Evolutionary conservation across 176 grass and related monocot species (phyloP).

Genomic region (Carex littledalei): DNA sequence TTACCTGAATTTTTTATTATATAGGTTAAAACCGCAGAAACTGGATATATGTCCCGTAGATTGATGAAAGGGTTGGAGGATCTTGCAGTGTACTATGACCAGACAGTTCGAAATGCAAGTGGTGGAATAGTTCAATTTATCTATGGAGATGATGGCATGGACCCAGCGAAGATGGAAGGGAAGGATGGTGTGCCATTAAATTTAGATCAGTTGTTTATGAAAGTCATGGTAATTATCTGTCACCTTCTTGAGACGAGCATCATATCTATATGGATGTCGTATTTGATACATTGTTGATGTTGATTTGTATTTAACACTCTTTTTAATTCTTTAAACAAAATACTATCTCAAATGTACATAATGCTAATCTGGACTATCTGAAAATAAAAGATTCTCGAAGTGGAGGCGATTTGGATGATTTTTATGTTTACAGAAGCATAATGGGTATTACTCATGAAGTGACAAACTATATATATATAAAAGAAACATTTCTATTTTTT

Average conservation of each 20-base stretch:
- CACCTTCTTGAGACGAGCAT: neutral
- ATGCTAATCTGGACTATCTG: neutral
- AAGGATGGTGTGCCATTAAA: conserved; percentile 80
- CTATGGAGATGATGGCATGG: conserved; percentile 99
- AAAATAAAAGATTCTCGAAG: neutral
- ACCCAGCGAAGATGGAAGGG: conserved; percentile 99
- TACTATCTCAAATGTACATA: neutral
- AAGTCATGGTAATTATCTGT: conserved; percentile 75
- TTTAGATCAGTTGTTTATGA: conserved; percentile 94
- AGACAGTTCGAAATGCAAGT: conserved; percentile 86
- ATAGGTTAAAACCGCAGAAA: conserved; percentile 99
- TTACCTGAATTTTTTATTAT: conserved; percentile 23
- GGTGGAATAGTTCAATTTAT: conserved; percentile 86
- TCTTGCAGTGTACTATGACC: conserved; percentile 88
- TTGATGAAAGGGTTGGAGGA: conserved; percentile 98
- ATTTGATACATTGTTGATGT: neutral
- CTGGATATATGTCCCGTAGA: conserved; percentile 96
- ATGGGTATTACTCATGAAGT: neutral
- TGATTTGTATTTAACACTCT: neutral
- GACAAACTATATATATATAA: neutral
- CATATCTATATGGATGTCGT: neutral
- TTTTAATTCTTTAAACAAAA: neutral
- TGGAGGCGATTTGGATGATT: neutral
- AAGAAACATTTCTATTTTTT: conserved; percentile 6
- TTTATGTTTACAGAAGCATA: neutral